These are phyloP conservation scores for Saturnispora dispora DNA, from an alignment of 805 yeast genomes.

Conservation along the genomic window DNA sequence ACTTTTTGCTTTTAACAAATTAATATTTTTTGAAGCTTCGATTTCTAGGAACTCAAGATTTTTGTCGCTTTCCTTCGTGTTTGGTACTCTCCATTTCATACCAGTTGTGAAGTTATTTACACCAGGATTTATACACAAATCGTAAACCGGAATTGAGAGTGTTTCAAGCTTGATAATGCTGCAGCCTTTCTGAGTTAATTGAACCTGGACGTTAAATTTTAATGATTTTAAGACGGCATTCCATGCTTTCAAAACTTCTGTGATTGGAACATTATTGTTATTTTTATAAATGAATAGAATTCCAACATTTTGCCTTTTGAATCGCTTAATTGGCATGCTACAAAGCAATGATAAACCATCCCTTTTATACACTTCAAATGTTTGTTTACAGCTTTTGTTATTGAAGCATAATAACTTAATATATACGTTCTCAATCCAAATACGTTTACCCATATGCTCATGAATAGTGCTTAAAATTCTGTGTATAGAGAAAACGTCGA, in stretches of 20 bases:
- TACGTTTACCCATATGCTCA: slow-evolving; percentile 5
- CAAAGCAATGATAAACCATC: background rate
- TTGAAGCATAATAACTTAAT: background rate
- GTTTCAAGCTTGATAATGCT: background rate
- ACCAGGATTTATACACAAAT: background rate
- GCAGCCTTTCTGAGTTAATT: background rate
- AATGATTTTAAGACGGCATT: background rate
- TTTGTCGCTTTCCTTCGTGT: background rate
- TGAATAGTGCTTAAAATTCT: background rate
- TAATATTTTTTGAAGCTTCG: background rate
- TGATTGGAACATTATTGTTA: background rate
- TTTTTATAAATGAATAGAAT: slow-evolving; percentile 2
- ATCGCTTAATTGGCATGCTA: background rate
- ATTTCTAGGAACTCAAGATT: background rate
- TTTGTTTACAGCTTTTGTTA: background rate
- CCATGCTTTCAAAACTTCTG: background rate
- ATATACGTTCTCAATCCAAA: slow-evolving; percentile 6
- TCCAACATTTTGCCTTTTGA: background rate
- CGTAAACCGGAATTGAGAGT: slow-evolving; percentile 1
- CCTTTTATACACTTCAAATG: background rate
- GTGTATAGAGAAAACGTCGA: background rate
- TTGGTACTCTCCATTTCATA: slow-evolving; percentile 4
- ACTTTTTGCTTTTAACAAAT: background rate
- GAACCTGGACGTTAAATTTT: slow-evolving; percentile 2
- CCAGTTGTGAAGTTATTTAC: background rate